Percentiles rank a stretch among this genome's conserved stretches.
Conservation (phyloP, 2,329 filamentous ascomycete genomes). For the Hypoxylon sp. region DNA sequence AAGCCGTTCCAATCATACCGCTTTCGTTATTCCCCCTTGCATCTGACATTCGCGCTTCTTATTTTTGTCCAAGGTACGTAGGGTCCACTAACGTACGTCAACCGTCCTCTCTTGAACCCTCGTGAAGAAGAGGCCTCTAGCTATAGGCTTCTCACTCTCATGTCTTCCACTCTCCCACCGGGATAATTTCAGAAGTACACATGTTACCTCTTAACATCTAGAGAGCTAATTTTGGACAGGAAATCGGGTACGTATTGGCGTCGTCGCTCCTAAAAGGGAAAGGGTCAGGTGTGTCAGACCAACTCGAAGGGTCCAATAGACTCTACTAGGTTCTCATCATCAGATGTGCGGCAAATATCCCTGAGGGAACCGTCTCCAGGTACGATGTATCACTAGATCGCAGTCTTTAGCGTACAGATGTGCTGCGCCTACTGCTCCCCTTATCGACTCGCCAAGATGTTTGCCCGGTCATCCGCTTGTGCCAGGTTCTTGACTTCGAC, state of each 20-base stretch:
- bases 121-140: slow-evolving; percentile 35
- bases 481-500: slow-evolving; percentile 42
- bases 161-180: slow-evolving; percentile 26
- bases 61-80: slow-evolving; percentile 38
- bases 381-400: slow-evolving; percentile 46
- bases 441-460: slow-evolving; percentile 46
- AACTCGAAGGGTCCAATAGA: slow-evolving; percentile 46
- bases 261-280: slow-evolving; percentile 45
- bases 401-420: slow-evolving; percentile 42
- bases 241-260: slow-evolving; percentile 39
- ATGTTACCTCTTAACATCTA: slow-evolving; percentile 24
- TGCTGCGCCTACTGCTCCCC: slow-evolving; percentile 44
- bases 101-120: slow-evolving; percentile 34
- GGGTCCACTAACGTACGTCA: slow-evolving; percentile 43
- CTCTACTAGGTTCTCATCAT: slow-evolving; percentile 42
- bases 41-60: slow-evolving; percentile 47
- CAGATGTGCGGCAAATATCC: slow-evolving; percentile 44
- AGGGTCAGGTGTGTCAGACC: slow-evolving; percentile 48
- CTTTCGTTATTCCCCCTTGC: slow-evolving; percentile 37
- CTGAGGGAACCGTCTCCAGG: slow-evolving; percentile 45
- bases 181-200: slow-evolving; percentile 31
- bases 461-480: slow-evolving; percentile 46
- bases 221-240: slow-evolving; percentile 32
- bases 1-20: slow-evolving; percentile 44
- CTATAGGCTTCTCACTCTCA: slow-evolving; percentile 24